These are phyloP conservation scores for Mortierella sp. DNA, from an alignment of 371 early-diverging fungal genomes.

Conservation along the genomic window DNA sequence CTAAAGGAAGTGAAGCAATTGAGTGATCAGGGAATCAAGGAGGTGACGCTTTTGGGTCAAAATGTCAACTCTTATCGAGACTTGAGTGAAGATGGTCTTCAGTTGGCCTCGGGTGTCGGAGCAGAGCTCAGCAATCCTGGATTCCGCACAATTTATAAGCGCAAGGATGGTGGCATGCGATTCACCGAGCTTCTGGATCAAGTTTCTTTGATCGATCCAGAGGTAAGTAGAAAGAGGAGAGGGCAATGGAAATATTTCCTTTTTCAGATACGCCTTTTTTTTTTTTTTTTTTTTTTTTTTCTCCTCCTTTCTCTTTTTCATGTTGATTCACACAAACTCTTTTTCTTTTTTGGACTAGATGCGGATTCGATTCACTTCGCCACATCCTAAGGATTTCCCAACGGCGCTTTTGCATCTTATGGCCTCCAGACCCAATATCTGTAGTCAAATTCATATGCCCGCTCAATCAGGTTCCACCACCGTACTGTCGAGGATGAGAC, in stretches of 20 bases:
- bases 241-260: background rate
- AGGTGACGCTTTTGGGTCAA: conserved; percentile 83
- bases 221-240: conserved; percentile 47
- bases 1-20: conserved; percentile 73
- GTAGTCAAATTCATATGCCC: conserved; percentile 82
- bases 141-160: conserved; percentile 81
- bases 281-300: background rate
- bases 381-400: conserved; percentile 88
- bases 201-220: conserved; percentile 75
- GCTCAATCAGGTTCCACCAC: conserved; percentile 79
- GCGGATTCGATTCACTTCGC: conserved; percentile 84
- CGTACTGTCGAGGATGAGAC: conserved; percentile 77
- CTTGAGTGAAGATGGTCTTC: conserved; percentile 65
- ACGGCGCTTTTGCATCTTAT: conserved; percentile 76
- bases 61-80: conserved; percentile 88
- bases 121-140: conserved; percentile 68
- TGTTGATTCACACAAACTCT: background rate
- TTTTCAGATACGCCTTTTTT: background rate
- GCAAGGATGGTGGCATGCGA: conserved; percentile 78
- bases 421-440: conserved; percentile 73
- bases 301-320: background rate
- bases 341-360: conserved; percentile 51
- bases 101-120: conserved; percentile 50
- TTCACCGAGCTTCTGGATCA: conserved; percentile 81
- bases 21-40: conserved; percentile 77